Evolutionary conservation across 169 alveolate species (phyloP).

Genomic region (Plasmodium relictum): DNA sequence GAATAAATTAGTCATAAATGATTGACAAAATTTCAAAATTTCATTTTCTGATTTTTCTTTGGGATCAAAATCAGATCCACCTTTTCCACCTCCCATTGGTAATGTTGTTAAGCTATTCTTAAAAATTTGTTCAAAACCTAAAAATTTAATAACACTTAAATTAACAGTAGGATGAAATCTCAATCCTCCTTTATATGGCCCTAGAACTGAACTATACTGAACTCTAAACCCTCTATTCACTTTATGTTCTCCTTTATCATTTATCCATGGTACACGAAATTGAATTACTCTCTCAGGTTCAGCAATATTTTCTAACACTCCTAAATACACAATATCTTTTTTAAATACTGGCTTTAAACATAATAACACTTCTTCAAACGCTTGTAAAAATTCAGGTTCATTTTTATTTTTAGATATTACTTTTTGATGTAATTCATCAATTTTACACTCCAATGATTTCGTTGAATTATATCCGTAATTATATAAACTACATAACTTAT

Average conservation of each 20-base stretch:
- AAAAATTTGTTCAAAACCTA: conserved; percentile 91
- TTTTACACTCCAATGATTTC: conserved; percentile 27
- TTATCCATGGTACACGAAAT: conserved; percentile 87
- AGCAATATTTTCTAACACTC: conserved; percentile 81
- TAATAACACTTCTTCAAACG: conserved; percentile 79
- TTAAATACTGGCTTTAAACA: conserved; percentile 79
- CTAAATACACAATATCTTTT: conserved; percentile 80
- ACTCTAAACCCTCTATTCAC: conserved; percentile 89
- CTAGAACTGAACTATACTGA: conserved; percentile 88
- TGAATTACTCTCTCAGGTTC: conserved; percentile 87
- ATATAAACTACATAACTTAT: conserved; percentile 7
- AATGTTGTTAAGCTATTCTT: conserved; percentile 90
- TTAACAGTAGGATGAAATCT: conserved; percentile 90
- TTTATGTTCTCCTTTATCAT: conserved; percentile 85
- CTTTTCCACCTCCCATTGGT: conserved; percentile 92
- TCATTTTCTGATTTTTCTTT: conserved; percentile 89
- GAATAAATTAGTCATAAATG: conserved; percentile 85
- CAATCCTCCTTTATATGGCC: conserved; percentile 93
- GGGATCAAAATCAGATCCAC: conserved; percentile 93
- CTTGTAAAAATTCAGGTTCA: conserved; percentile 70
- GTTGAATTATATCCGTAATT: conserved; percentile 49
- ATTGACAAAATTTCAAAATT: conserved; percentile 86
- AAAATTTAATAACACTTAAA: conserved; percentile 87
- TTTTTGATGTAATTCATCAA: conserved; percentile 29
- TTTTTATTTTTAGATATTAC: conserved; percentile 33